phyloP scores from a whole-genome alignment of 2,329 filamentous ascomycete genomes.

The Parascedosporium putredinis region DNA sequence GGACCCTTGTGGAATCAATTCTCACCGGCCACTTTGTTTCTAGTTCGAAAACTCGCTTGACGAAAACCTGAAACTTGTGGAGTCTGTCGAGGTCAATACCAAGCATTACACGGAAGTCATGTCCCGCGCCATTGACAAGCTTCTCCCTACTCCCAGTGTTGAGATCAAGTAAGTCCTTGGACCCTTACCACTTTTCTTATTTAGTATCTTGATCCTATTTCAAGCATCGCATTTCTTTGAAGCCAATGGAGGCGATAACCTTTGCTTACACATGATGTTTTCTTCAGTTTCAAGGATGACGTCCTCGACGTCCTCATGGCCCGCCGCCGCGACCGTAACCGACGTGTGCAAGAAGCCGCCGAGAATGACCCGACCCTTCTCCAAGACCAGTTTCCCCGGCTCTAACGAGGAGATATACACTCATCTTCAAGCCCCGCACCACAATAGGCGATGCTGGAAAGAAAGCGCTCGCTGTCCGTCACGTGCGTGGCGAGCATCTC shows the following conservation, averaged over 20 bases:
- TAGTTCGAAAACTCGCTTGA: conserved; percentile 67
- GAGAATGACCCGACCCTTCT: conserved; percentile 56
- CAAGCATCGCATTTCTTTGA: too few relatives aligned
- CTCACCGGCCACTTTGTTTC: conserved; percentile 14
- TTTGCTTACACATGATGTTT: too few relatives aligned
- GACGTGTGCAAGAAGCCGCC: conserved; percentile 57
- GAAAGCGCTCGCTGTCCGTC: conserved; percentile 74
- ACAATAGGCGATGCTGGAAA: conserved; percentile 52
- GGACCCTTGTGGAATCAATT: neutral
- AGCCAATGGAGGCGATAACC: too few relatives aligned
- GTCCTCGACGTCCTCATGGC: conserved; percentile 95
- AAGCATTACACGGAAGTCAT: conserved; percentile 92
- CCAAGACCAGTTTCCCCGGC: conserved; percentile 82
- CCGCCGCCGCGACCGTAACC: conserved; percentile 77
- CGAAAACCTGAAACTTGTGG: conserved; percentile 62
- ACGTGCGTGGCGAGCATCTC: conserved; percentile 86
- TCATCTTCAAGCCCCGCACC: conserved; percentile 91
- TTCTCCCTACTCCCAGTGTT: conserved; percentile 66
- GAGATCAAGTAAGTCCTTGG: conserved; percentile 57
- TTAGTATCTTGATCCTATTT: too few relatives aligned
- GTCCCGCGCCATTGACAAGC: conserved; percentile 76
- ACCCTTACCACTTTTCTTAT: too few relatives aligned
- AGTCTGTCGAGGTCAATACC: conserved; percentile 81
- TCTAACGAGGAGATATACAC: conserved; percentile 83
- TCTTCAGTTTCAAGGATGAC: conserved; percentile 79